Conservation (phyloP, 2,329 filamentous ascomycete species). For the Fusarium tuaranense region DNA sequence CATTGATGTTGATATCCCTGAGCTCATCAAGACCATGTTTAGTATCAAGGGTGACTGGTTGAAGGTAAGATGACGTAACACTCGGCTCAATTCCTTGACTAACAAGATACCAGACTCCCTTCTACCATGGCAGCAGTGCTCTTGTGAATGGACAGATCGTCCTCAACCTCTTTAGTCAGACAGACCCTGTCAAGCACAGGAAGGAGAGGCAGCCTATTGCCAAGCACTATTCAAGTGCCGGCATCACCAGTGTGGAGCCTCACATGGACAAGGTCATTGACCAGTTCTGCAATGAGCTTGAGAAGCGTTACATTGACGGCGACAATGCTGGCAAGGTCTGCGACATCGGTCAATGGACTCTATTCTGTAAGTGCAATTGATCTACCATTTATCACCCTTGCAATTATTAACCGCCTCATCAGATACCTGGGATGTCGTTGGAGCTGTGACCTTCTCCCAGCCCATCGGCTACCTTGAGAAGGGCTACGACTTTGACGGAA, state of each 20-base stretch:
- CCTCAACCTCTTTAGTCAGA: conserved; percentile 43
- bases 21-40: conserved; percentile 53
- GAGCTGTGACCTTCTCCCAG: conserved; percentile 55
- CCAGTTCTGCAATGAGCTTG: conserved; percentile 47
- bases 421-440: conserved; percentile 56
- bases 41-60: conserved; percentile 48
- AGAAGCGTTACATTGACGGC: conserved; percentile 47
- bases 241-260: conserved; percentile 38
- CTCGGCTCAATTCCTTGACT: background rate
- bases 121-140: conserved; percentile 43
- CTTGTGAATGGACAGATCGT: conserved; percentile 44
- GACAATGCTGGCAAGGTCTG: conserved; percentile 42
- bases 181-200: conserved; percentile 36
- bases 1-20: conserved; percentile 52
- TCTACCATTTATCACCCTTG: background rate
- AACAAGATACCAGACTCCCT: conserved; percentile 33
- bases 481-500: conserved; percentile 52
- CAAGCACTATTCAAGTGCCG: conserved; percentile 43
- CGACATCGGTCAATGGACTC: conserved; percentile 56
- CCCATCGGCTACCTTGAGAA: conserved; percentile 56
- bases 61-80: conserved; percentile 41
- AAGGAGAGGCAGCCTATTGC: conserved; percentile 40
- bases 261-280: conserved; percentile 47
- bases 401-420: background rate
- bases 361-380: conserved; percentile 49